Conservation (phyloP, 345 rosid genomes). For the Dipteronia sinensis region DNA sequence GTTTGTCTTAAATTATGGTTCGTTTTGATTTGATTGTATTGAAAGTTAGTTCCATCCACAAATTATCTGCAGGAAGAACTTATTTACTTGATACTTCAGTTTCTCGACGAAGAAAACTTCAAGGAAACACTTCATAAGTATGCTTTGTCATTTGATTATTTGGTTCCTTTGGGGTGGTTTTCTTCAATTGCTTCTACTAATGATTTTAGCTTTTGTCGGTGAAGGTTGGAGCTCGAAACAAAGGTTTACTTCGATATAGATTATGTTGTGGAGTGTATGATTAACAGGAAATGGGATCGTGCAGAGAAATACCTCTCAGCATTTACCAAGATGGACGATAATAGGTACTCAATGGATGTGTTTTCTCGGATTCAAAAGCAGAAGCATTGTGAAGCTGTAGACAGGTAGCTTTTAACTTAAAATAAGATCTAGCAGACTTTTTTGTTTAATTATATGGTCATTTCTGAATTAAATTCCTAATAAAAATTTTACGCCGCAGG, state of each 20-base stretch:
- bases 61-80: conserved; percentile 42
- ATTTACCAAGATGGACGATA: conserved; percentile 52
- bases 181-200: background rate
- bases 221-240: conserved; percentile 70
- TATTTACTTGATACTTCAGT: conserved; percentile 41
- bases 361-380: conserved; percentile 71
- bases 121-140: conserved; percentile 41
- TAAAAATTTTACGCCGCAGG: conserved; percentile 27
- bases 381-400: conserved; percentile 55
- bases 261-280: conserved; percentile 54
- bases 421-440: conserved; percentile 45
- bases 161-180: conserved; percentile 3
- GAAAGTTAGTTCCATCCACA: conserved; percentile 1
- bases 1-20: background rate
- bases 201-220: conserved; percentile 23
- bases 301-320: conserved; percentile 69
- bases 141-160: background rate
- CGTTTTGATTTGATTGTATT: background rate
- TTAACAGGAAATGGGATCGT: conserved; percentile 51
- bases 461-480: conserved; percentile 31
- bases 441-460: conserved; percentile 43
- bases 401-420: conserved; percentile 32
- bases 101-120: conserved; percentile 40
- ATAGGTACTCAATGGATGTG: conserved; percentile 55
- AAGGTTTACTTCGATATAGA: conserved; percentile 61